Evolutionary conservation across 139 green algal genomes (phyloP).

Genomic region (Monoraphidium neglectum): DNA sequence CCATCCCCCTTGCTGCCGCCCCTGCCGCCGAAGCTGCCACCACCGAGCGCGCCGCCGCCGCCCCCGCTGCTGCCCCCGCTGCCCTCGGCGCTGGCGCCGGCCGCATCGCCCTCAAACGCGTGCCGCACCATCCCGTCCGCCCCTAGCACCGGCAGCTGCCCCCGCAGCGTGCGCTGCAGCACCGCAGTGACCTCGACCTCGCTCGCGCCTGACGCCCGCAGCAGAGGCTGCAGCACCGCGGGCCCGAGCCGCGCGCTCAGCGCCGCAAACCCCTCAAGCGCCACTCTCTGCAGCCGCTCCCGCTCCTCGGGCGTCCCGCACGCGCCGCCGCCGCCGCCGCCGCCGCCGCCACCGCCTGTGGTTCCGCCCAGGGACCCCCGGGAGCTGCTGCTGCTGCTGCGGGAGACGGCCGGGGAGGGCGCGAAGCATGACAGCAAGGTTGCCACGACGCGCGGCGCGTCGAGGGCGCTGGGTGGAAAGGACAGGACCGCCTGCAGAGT

Average conservation of each 20-base stretch:
- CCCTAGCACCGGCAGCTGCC: conserved; percentile 38
- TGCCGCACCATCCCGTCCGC: conserved; percentile 47
- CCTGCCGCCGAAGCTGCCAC: too few relatives aligned
- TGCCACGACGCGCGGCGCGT: neutral
- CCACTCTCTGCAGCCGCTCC: conserved; percentile 46
- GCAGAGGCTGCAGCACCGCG: conserved; percentile 38
- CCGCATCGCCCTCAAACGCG: conserved; percentile 19
- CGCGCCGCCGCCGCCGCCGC: conserved; percentile 21
- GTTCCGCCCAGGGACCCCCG: too few relatives aligned
- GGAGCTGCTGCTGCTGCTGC: too few relatives aligned
- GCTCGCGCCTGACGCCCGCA: conserved; percentile 27
- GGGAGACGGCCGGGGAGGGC: too few relatives aligned
- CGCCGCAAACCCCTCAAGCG: conserved; percentile 61
- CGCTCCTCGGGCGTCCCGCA: conserved; percentile 30
- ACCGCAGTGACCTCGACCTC: conserved; percentile 38
- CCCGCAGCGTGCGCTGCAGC: conserved; percentile 29
- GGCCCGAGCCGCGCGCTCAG: conserved; percentile 29
- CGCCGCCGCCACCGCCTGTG: neutral
- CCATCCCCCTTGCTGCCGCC: too few relatives aligned
- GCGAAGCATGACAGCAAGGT: neutral
- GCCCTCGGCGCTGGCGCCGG: neutral
- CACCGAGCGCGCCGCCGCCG: too few relatives aligned
- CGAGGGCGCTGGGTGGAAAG: neutral
- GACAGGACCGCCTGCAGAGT: neutral
- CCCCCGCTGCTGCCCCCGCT: neutral